Percentiles rank a stretch among this genome's conserved stretches.
Conservation (phyloP, 73 alveolate species). For the Tetrahymena elliotti region DNA sequence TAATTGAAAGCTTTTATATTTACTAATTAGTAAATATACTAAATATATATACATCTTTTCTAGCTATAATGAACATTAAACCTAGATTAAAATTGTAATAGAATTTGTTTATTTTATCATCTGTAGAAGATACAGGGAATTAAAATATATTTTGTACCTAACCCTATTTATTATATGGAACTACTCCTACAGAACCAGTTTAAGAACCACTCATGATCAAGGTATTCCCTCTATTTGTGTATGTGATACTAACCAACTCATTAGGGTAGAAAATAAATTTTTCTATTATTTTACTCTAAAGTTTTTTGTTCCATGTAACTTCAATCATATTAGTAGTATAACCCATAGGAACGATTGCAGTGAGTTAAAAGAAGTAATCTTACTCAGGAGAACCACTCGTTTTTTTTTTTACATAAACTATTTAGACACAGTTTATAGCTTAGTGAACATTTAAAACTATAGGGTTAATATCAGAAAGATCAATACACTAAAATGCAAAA, state of each 20-base stretch:
- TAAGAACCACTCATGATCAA: not conserved
- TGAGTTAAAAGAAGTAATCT: not conserved
- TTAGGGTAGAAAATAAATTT: not conserved
- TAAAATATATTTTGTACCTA: not conserved
- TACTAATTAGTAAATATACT: not conserved
- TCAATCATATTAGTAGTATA: not conserved
- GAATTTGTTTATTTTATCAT: not conserved
- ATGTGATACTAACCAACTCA: not conserved
- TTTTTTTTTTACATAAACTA: not conserved
- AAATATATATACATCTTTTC: not conserved
- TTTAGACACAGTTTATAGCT: not conserved
- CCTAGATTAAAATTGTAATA: not conserved
- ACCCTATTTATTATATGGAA: not conserved
- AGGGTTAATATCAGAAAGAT: not conserved
- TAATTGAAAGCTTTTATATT: not conserved
- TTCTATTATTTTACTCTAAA: not conserved
- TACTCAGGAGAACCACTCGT: not conserved
- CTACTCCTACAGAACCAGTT: not conserved
- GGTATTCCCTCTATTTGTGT: not conserved
- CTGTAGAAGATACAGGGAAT: not conserved
- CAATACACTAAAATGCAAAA: not conserved
- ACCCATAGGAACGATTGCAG: not conserved
- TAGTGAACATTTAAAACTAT: not conserved
- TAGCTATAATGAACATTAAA: not conserved
- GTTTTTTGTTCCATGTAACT: not conserved